A percentile compares a stretch with the other conserved stretches of the same genome.
Conservation (phyloP, 2,329 filamentous ascomycete species). For the Penicillium frequentans region DNA sequence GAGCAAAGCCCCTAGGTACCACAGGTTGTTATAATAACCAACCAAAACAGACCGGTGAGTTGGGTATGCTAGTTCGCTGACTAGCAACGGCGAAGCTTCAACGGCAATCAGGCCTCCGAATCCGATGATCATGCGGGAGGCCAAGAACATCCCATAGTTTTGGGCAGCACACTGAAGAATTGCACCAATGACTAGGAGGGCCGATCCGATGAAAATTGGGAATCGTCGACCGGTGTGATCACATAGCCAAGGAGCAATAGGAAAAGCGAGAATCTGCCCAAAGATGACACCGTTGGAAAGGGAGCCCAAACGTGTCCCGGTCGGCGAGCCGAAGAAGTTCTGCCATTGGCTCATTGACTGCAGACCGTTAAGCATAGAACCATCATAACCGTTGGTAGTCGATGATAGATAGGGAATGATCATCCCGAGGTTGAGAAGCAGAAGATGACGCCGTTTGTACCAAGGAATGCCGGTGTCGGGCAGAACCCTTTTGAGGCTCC, state of each 20-base stretch:
- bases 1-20: slow-evolving; percentile 22
- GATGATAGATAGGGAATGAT: neutral
- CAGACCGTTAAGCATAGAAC: neutral
- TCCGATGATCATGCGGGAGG: slow-evolving; percentile 38
- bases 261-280: neutral
- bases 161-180: slow-evolving; percentile 24
- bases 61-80: slow-evolving; percentile 46
- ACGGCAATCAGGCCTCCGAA: slow-evolving; percentile 33
- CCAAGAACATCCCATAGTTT: slow-evolving; percentile 30
- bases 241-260: neutral
- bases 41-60: slow-evolving; percentile 34
- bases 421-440: neutral
- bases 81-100: slow-evolving; percentile 34
- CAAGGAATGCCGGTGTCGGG: neutral
- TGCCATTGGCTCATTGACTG: neutral
- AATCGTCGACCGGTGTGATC: neutral
- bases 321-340: neutral
- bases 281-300: neutral
- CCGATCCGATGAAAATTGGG: neutral
- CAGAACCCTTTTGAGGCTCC: neutral
- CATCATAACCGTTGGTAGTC: neutral
- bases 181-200: neutral
- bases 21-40: slow-evolving; percentile 30
- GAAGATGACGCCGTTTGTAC: neutral
- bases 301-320: neutral